Evolutionary conservation across 139 green algal species (phyloP).

Genomic region (Pleodorina starrii): DNA sequence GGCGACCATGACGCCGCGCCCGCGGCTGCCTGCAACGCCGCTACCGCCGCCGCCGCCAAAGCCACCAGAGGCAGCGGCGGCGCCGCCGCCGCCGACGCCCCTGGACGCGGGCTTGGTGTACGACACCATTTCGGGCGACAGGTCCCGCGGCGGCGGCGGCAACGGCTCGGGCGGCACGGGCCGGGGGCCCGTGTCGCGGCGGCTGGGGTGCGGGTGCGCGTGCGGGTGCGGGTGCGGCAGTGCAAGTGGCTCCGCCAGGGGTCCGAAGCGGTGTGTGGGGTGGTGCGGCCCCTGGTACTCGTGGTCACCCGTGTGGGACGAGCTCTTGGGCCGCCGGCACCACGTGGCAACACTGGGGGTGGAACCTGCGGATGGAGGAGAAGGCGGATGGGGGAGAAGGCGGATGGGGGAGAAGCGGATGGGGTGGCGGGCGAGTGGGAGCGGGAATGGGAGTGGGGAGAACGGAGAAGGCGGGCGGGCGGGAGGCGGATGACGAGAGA

Average conservation of each 20-base stretch:
- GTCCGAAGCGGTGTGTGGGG: constrained; percentile 25
- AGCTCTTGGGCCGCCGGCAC: constrained; percentile 11
- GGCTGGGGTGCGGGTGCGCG: constrained; percentile 5
- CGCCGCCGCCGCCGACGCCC: not conserved
- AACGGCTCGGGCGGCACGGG: not conserved
- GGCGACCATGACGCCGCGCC: not conserved
- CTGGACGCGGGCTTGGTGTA: not conserved
- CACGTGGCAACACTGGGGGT: not conserved
- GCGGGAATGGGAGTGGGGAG: too few species aligned
- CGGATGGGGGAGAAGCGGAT: too few species aligned
- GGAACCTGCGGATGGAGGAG: too few species aligned
- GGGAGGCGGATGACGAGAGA: too few species aligned
- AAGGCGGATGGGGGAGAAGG: too few species aligned
- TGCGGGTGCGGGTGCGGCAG: constrained; percentile 7
- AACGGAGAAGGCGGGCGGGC: too few species aligned
- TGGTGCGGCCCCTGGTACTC: constrained; percentile 36
- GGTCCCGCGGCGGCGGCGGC: constrained; percentile 5
- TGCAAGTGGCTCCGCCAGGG: not conserved
- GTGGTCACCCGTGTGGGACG: constrained; percentile 24
- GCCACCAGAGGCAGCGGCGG: not conserved
- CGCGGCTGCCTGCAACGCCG: not conserved
- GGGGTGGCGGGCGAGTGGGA: too few species aligned
- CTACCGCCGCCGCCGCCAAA: not conserved
- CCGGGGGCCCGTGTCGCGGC: not conserved
- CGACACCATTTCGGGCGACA: constrained; percentile 11